A percentile compares a stretch with the other conserved stretches of the same genome.
phyloP scores from a whole-genome alignment of 2,329 filamentous ascomycete genomes.

The Aureobasidium leucospermi region DNA sequence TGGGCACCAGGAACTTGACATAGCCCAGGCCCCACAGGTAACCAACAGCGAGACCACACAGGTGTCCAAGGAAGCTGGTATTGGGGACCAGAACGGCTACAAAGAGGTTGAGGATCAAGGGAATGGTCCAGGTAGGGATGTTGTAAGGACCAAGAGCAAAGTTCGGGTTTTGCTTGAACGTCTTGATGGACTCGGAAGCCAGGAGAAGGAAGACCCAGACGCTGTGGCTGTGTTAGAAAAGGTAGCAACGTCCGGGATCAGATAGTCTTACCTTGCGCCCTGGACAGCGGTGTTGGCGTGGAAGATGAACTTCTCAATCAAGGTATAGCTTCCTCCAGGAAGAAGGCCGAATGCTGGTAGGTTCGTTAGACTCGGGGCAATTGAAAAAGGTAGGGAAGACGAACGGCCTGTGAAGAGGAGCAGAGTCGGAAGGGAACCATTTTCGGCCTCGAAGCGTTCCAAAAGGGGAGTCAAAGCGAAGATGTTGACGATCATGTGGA shows the following conservation, averaged over 20 bases:
- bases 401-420: constrained; percentile 84
- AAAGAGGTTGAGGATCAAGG: constrained; percentile 67
- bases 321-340: constrained; percentile 72
- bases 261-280: constrained; percentile 63
- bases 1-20: constrained; percentile 81
- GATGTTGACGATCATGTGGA: constrained; percentile 75
- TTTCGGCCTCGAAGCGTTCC: constrained; percentile 87
- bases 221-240: constrained; percentile 38
- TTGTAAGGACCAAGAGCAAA: constrained; percentile 58
- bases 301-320: constrained; percentile 68
- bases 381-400: constrained; percentile 31
- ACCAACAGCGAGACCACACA: constrained; percentile 75
- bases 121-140: constrained; percentile 89
- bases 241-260: neutral
- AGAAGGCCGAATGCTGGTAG: constrained; percentile 45
- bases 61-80: constrained; percentile 77
- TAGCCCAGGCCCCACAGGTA: constrained; percentile 86
- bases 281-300: constrained; percentile 65
- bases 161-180: constrained; percentile 71
- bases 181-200: constrained; percentile 77
- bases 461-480: constrained; percentile 77
- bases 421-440: constrained; percentile 82
- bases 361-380: neutral
- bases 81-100: constrained; percentile 70
- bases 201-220: constrained; percentile 90